Conservation (phyloP, 2,329 filamentous ascomycete genomes). For the Beauveria asiatica region DNA sequence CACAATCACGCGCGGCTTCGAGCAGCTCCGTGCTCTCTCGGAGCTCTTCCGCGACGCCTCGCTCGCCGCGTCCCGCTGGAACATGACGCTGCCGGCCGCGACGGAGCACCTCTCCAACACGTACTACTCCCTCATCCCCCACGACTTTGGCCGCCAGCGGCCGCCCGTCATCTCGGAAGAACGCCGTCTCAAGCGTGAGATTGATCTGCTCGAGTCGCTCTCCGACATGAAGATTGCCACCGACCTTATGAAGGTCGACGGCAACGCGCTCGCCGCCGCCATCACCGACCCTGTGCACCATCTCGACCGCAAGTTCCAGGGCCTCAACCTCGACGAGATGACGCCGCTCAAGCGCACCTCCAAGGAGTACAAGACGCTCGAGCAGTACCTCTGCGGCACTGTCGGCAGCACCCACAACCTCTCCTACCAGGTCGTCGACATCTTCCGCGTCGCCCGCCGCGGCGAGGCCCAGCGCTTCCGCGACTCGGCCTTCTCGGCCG, state of each 20-base stretch:
- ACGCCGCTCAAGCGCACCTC: conserved; percentile 51
- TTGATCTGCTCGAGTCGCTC: conserved; percentile 71
- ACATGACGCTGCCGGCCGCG: conserved; percentile 28
- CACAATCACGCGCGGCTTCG: conserved; percentile 67
- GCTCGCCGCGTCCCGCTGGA: conserved; percentile 37
- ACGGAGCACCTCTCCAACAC: conserved; percentile 62
- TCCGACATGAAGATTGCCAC: conserved; percentile 79
- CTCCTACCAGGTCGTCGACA: conserved; percentile 56
- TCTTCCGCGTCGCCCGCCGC: conserved; percentile 73
- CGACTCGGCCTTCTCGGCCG: conserved; percentile 41
- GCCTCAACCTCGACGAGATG: conserved; percentile 69
- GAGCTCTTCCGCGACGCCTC: conserved; percentile 50
- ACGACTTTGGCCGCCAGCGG: conserved; percentile 65
- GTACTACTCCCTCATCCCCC: conserved; percentile 77
- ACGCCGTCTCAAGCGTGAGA: conserved; percentile 59
- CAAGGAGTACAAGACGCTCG: conserved; percentile 56
- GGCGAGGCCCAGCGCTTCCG: conserved; percentile 65
- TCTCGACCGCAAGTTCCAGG: conserved; percentile 64
- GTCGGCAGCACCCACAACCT: conserved; percentile 58
- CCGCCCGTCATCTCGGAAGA: conserved; percentile 58
- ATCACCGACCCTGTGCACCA: conserved; percentile 47
- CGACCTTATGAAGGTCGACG: conserved; percentile 63
- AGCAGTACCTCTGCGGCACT: conserved; percentile 58
- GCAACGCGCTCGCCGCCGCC: conserved; percentile 27
- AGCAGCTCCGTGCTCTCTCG: conserved; percentile 67